Percentiles rank a stretch among this genome's conserved stretches.
Evolutionary conservation across 441 rosid genomes (phyloP).

Genomic region (Eutrema salsugineum): DNA sequence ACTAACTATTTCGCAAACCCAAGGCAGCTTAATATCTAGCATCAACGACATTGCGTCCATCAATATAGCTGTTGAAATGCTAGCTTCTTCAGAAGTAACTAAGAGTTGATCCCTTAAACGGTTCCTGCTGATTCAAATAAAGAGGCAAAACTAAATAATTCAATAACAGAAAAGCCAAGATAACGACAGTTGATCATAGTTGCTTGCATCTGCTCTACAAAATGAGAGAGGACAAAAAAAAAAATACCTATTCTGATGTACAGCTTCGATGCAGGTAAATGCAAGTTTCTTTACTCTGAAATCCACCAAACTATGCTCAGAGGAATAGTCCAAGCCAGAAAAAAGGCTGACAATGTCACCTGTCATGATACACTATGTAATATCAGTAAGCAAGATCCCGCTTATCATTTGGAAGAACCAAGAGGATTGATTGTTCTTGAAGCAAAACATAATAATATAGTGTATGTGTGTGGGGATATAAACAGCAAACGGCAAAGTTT

Average conservation of each 20-base stretch:
- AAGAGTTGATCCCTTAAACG: conserved; percentile 60
- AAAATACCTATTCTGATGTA: conserved; percentile 67
- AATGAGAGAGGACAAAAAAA: background rate
- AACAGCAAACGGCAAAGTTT: background rate
- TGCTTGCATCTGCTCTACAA: conserved; percentile 8
- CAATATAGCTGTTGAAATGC: conserved; percentile 47
- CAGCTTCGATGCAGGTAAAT: conserved; percentile 72
- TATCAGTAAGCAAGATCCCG: conserved; percentile 12
- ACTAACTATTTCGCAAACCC: conserved; percentile 79
- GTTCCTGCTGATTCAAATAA: conserved; percentile 45
- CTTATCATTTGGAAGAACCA: conserved; percentile 7
- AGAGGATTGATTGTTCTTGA: background rate
- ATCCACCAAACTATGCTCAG: conserved; percentile 61
- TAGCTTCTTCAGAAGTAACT: conserved; percentile 40
- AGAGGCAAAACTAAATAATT: conserved; percentile 28
- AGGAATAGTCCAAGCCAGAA: conserved; percentile 53
- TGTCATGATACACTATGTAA: conserved; percentile 35
- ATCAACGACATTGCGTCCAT: conserved; percentile 63
- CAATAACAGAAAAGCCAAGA: conserved; percentile 1
- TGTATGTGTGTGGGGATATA: background rate
- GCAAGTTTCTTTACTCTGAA: conserved; percentile 75
- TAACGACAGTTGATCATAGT: background rate
- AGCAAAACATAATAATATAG: background rate
- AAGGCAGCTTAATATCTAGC: conserved; percentile 82
- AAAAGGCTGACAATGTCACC: conserved; percentile 71